Percentiles rank a stretch among this genome's conserved stretches.
phyloP scores from a whole-genome alignment of 2,329 filamentous ascomycete species.

The Pyrenochaeta sp. region DNA sequence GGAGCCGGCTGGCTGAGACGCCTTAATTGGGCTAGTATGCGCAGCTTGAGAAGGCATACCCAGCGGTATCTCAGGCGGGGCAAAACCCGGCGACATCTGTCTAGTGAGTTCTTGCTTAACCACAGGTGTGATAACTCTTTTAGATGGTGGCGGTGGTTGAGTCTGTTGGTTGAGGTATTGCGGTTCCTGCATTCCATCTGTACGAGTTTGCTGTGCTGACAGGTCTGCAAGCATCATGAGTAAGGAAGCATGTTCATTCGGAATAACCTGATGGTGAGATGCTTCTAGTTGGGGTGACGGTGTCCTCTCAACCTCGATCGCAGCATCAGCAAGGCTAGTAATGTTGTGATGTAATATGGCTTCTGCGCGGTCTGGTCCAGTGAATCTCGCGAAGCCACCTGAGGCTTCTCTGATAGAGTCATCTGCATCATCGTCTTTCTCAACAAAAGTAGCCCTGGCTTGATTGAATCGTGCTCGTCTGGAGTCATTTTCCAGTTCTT shows the following conservation, averaged over 20 bases:
- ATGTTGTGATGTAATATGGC: slow-evolving; percentile 51
- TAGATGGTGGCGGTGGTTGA: slow-evolving; percentile 10
- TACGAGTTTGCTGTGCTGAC: slow-evolving; percentile 37
- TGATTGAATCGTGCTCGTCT: slow-evolving; percentile 33
- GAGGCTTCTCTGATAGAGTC: slow-evolving; percentile 38
- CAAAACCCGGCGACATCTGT: slow-evolving; percentile 27
- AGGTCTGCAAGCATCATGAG: slow-evolving; percentile 50
- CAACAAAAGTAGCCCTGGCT: slow-evolving; percentile 34
- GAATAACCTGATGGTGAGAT: slow-evolving; percentile 35
- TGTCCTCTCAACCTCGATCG: slow-evolving; percentile 46
- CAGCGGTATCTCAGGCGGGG: slow-evolving; percentile 20
- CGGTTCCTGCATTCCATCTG: slow-evolving; percentile 1
- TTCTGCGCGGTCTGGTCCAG: slow-evolving; percentile 51
- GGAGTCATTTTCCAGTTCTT: slow-evolving; percentile 42
- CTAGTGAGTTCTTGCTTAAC: slow-evolving; percentile 22
- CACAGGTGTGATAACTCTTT: slow-evolving; percentile 19
- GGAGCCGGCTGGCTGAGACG: slow-evolving; percentile 12
- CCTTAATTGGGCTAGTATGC: slow-evolving; percentile 27
- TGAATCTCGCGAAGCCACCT: slow-evolving; percentile 53
- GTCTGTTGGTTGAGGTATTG: slow-evolving; percentile 8
- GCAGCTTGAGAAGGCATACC: slow-evolving; percentile 26
- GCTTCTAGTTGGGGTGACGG: slow-evolving; percentile 26
- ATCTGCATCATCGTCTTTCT: slow-evolving; percentile 43
- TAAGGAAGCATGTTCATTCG: slow-evolving; percentile 53
- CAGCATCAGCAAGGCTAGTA: slow-evolving; percentile 43